phyloP scores from a whole-genome alignment of 129 eudicot genomes.

The Daucus carota region DNA sequence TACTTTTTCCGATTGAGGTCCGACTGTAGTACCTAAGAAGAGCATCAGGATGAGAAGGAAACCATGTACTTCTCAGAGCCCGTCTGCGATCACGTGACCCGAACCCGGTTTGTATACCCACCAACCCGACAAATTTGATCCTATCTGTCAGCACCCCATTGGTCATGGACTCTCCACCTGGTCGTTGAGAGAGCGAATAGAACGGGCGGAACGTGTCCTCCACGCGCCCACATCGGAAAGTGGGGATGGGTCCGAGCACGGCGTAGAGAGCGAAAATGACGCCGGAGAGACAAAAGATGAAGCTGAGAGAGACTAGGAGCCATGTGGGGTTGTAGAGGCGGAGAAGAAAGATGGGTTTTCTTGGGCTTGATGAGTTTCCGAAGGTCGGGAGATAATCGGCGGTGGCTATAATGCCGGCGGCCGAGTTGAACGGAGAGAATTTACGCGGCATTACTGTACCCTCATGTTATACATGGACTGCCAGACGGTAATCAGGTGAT shows the following conservation, averaged over 20 bases:
- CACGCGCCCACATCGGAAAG: slow-evolving; percentile 24
- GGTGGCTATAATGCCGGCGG: background rate
- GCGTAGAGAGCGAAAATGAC: slow-evolving; percentile 22
- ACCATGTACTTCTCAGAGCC: slow-evolving; percentile 34
- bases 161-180: too few species aligned
- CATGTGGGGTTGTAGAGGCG: background rate
- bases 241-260: slow-evolving; percentile 20
- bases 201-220: slow-evolving; percentile 28
- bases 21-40: slow-evolving; percentile 19
- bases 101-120: slow-evolving; percentile 34
- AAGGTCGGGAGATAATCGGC: slow-evolving; percentile 8
- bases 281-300: slow-evolving; percentile 22
- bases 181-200: slow-evolving; percentile 14
- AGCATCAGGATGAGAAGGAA: slow-evolving; percentile 27
- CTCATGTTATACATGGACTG: too few species aligned
- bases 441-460: slow-evolving; percentile 1
- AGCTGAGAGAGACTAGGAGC: slow-evolving; percentile 11
- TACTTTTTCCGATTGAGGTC: too few species aligned
- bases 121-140: slow-evolving; percentile 30
- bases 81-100: slow-evolving; percentile 22
- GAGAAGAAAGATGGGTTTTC: slow-evolving; percentile 16
- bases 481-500: too few species aligned
- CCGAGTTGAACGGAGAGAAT: background rate
- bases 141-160: slow-evolving; percentile 12
- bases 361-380: slow-evolving; percentile 19